Evolutionary conservation across 2,329 filamentous ascomycete genomes (phyloP).

Genomic region (Fusarium albidum): DNA sequence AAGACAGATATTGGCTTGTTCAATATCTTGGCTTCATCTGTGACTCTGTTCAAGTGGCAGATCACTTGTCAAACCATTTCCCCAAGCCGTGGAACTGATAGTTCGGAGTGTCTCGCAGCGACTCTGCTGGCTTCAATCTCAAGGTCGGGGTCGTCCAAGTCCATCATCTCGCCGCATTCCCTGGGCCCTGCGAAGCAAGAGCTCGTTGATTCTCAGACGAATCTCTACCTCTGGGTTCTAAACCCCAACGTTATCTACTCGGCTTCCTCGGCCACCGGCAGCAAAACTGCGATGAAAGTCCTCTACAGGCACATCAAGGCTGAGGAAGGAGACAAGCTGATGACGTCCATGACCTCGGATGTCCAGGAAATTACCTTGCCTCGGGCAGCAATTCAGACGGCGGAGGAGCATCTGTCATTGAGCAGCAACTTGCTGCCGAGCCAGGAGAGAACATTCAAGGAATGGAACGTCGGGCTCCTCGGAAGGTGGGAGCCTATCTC

Average conservation of each 20-base stretch:
- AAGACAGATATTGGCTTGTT: conserved; percentile 56
- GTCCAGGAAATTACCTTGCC: conserved; percentile 69
- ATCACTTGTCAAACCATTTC: conserved; percentile 50
- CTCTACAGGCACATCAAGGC: conserved; percentile 56
- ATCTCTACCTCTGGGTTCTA: conserved; percentile 63
- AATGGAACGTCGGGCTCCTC: conserved; percentile 74
- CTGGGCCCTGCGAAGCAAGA: conserved; percentile 13
- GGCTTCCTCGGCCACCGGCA: conserved; percentile 47
- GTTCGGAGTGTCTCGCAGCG: conserved; percentile 61
- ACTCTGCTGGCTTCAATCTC: conserved; percentile 62
- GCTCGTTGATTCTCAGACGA: conserved; percentile 16
- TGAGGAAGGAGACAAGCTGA: conserved; percentile 56
- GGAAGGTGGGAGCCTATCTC: conserved; percentile 47
- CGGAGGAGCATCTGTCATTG: conserved; percentile 53
- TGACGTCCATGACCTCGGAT: conserved; percentile 61
- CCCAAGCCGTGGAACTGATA: conserved; percentile 45
- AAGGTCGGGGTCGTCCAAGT: conserved; percentile 66
- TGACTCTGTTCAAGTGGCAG: conserved; percentile 67
- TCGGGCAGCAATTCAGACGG: conserved; percentile 53
- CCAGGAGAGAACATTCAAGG: conserved; percentile 65
- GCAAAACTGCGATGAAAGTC: conserved; percentile 58
- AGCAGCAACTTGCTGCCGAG: conserved; percentile 63
- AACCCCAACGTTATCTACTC: conserved; percentile 64
- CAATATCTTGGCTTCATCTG: conserved; percentile 53
- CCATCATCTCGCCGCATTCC: conserved; percentile 54